Evolutionary conservation across 495 filamentous ascomycete genomes (phyloP).

Genomic region (Tuber melanosporum): DNA sequence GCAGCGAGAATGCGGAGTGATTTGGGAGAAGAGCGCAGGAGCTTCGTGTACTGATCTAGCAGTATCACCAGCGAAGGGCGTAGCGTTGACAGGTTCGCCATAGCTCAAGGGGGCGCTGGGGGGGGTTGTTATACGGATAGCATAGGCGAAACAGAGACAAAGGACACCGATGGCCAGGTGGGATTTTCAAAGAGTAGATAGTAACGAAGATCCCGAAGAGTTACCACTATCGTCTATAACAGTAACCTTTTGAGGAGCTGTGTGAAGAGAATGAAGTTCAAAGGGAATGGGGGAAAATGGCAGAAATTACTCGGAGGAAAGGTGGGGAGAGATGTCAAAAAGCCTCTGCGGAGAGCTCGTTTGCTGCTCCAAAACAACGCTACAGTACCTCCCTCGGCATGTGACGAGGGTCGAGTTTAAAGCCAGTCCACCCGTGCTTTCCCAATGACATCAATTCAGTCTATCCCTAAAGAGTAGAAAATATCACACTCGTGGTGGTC

Average conservation of each 20-base stretch:
- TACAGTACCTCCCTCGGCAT: neutral
- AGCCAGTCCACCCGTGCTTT: neutral
- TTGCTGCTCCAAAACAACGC: neutral
- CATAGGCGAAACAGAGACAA: neutral
- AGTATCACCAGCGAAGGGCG: slow-evolving; percentile 61
- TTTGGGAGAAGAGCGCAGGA: slow-evolving; percentile 57
- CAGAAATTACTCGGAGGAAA: slow-evolving; percentile 3
- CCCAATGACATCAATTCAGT: slow-evolving; percentile 1
- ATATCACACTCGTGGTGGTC: neutral
- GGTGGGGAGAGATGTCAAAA: neutral
- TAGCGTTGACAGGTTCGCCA: slow-evolving; percentile 85
- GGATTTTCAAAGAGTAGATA: neutral
- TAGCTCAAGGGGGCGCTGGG: slow-evolving; percentile 42
- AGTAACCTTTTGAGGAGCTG: neutral
- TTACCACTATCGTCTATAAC: neutral
- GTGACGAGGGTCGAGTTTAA: neutral
- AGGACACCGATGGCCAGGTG: neutral
- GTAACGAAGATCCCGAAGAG: neutral
- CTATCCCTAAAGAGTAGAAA: slow-evolving; percentile 2
- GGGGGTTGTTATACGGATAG: neutral
- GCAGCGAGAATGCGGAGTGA: slow-evolving; percentile 66
- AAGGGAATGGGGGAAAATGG: neutral
- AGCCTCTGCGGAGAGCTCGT: neutral
- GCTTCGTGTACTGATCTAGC: slow-evolving; percentile 58
- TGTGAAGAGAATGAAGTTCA: neutral